Percentiles rank a stretch among this genome's conserved stretches.
These are phyloP conservation scores for Gossypium aridum DNA, from an alignment of 441 rosid species.

Conservation along the genomic window DNA sequence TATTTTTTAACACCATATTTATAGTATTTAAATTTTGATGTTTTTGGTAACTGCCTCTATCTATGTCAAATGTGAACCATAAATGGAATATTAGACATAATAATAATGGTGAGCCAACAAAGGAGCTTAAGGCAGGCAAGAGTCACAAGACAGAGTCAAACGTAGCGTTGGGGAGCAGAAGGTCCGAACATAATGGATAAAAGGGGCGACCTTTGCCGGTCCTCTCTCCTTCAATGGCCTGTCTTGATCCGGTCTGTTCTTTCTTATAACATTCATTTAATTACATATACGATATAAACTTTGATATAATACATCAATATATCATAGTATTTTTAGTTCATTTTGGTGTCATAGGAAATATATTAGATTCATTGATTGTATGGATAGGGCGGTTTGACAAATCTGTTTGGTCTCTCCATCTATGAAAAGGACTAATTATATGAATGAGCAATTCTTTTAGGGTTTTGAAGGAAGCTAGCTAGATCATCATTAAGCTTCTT, in stretches of 20 bases:
- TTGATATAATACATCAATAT: no score
- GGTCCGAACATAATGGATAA: background rate
- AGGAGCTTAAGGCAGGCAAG: background rate
- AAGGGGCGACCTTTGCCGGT: background rate
- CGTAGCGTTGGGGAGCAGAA: background rate
- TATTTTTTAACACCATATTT: no score
- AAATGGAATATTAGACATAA: background rate
- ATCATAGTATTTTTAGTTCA: no score
- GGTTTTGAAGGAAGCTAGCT: no score
- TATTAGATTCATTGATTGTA: no score
- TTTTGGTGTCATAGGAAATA: no score
- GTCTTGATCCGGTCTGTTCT: background rate
- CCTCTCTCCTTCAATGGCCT: background rate
- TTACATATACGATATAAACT: background rate
- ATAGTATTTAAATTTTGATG: no score
- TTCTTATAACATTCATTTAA: background rate
- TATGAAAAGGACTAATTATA: no score
- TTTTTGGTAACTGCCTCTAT: background rate
- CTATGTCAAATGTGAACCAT: background rate
- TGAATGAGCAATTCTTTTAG: no score
- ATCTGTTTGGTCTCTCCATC: background rate
- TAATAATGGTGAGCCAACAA: background rate
- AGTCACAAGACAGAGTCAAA: constrained; percentile 6
- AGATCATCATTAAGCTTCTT: no score
- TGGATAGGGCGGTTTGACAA: constrained; percentile 16